Conservation (phyloP, 2,329 filamentous ascomycete genomes). For the Biscogniauxia mediterranea region DNA sequence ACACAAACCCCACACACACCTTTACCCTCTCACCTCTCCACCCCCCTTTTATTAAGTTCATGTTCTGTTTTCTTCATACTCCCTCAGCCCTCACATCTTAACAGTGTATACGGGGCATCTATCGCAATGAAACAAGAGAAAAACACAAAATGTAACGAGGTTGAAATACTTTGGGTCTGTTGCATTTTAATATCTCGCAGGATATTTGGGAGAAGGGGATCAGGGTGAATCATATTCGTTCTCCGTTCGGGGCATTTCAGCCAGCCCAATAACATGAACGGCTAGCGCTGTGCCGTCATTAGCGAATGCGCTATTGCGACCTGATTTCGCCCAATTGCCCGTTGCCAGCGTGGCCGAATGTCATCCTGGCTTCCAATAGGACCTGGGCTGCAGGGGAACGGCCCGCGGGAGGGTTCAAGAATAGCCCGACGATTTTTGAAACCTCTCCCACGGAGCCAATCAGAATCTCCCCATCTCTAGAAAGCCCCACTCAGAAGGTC, state of each 20-base stretch:
- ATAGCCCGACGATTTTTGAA: slow-evolving; percentile 13
- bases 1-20: too few species aligned
- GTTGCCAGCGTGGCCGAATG: slow-evolving; percentile 15
- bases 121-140: not conserved
- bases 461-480: slow-evolving; percentile 10
- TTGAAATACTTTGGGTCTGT: not conserved
- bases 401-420: slow-evolving; percentile 20
- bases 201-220: not conserved
- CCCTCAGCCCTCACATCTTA: too few species aligned
- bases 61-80: too few species aligned
- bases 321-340: slow-evolving; percentile 12
- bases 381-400: slow-evolving; percentile 12
- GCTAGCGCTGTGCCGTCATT: slow-evolving; percentile 4
- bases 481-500: not conserved
- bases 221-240: not conserved
- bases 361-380: slow-evolving; percentile 7
- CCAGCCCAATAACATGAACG: slow-evolving; percentile 1
- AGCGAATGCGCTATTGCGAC: not conserved
- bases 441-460: slow-evolving; percentile 14
- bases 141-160: not conserved
- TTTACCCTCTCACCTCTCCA: too few species aligned
- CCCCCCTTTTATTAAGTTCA: too few species aligned
- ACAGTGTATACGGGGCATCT: not conserved
- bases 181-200: not conserved
- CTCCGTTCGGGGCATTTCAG: slow-evolving; percentile 5